phyloP scores from a whole-genome alignment of 1,139 yeast species.

The Pichia sp. region DNA sequence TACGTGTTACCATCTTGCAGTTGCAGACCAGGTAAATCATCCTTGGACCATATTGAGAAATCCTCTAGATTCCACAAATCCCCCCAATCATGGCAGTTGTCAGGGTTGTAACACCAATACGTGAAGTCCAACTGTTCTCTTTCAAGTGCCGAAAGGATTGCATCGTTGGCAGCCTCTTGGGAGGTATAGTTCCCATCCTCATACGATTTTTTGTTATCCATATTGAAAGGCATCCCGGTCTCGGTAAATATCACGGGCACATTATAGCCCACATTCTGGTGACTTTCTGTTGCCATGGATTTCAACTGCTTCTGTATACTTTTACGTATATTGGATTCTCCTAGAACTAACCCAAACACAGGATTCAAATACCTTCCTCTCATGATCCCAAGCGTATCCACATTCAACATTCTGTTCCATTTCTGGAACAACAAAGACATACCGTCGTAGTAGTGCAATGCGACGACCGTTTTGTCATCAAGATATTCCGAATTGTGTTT shows the following conservation, averaged over 20 bases:
- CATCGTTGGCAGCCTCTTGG: slow-evolving; percentile 82
- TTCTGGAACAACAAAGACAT: slow-evolving; percentile 84
- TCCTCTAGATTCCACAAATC: slow-evolving; percentile 94
- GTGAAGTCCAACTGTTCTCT: slow-evolving; percentile 67
- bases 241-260: slow-evolving; percentile 81
- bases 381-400: slow-evolving; percentile 87
- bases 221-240: slow-evolving; percentile 96
- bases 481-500: slow-evolving; percentile 46
- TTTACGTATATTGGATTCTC: slow-evolving; percentile 71
- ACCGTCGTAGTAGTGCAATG: slow-evolving; percentile 93
- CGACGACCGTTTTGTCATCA: slow-evolving; percentile 63
- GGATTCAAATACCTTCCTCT: slow-evolving; percentile 74
- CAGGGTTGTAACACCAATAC: slow-evolving; percentile 77
- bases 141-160: slow-evolving; percentile 73
- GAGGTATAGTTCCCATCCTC: slow-evolving; percentile 57
- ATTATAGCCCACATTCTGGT: slow-evolving; percentile 47
- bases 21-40: slow-evolving; percentile 39
- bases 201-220: slow-evolving; percentile 75
- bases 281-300: slow-evolving; percentile 62
- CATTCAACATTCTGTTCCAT: slow-evolving; percentile 62
- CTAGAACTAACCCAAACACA: slow-evolving; percentile 70
- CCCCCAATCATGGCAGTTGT: slow-evolving; percentile 76
- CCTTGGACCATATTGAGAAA: slow-evolving; percentile 77
- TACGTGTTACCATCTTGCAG: slow-evolving; percentile 7
- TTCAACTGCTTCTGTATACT: slow-evolving; percentile 63